Percentiles rank a stretch among this genome's conserved stretches.
Conservation (phyloP, 768 basidiomycete genomes). For the Hortiboletus flavorubellus region DNA sequence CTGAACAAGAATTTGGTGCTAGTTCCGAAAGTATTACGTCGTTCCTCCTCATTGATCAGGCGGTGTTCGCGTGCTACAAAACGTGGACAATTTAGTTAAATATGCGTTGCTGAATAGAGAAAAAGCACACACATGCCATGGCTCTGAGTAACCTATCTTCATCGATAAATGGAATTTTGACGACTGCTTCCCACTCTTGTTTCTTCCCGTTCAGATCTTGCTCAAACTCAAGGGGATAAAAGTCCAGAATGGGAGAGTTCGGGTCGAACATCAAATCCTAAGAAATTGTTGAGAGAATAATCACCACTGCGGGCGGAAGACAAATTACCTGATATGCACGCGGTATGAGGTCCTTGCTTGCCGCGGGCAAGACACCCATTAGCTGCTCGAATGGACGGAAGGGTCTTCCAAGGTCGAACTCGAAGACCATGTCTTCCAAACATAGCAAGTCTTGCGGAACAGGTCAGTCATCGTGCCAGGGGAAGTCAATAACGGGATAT, state of each 20-base stretch:
- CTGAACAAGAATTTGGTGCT: conserved; percentile 79
- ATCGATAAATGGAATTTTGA: conserved; percentile 98
- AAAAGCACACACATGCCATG: conserved; percentile 58
- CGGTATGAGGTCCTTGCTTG: conserved; percentile 87
- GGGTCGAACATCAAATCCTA: conserved; percentile 88
- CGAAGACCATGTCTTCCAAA: conserved; percentile 77
- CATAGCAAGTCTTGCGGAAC: conserved; percentile 47
- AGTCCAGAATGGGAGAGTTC: conserved; percentile 86
- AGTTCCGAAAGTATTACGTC: conserved; percentile 74
- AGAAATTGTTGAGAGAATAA: neutral
- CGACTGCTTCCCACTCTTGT: conserved; percentile 97
- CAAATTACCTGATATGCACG: conserved; percentile 69
- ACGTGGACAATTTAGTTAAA: neutral
- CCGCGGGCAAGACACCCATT: conserved; percentile 95
- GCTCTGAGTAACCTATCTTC: conserved; percentile 71
- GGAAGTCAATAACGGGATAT: conserved; percentile 15
- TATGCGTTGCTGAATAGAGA: neutral
- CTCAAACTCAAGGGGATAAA: conserved; percentile 91
- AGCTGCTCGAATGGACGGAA: conserved; percentile 94
- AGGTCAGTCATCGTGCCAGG: neutral
- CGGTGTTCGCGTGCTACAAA: conserved; percentile 69
- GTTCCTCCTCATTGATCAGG: conserved; percentile 69
- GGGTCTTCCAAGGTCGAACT: conserved; percentile 82
- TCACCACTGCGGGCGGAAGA: neutral
- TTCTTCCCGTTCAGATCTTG: conserved; percentile 97